Percentiles rank a stretch among this genome's conserved stretches.
Evolutionary conservation across 352 stramenopile genomes (phyloP).

Genomic region (Thalassiosira mediterranea): DNA sequence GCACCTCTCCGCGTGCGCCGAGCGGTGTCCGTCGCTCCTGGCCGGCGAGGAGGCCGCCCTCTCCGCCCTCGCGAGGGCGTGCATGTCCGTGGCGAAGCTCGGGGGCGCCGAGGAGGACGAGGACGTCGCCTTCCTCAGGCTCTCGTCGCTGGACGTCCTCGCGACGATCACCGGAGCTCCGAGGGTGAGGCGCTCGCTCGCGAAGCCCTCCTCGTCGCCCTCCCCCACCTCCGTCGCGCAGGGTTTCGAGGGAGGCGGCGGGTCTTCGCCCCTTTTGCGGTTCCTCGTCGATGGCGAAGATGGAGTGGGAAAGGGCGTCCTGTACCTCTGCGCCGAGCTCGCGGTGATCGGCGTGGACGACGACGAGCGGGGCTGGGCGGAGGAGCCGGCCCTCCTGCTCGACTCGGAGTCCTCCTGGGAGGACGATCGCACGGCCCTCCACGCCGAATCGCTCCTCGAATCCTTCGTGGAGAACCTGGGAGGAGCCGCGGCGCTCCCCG

Average conservation of each 20-base stretch:
- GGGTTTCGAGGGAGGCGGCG: constrained; percentile 9
- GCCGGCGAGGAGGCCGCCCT: constrained; percentile 48
- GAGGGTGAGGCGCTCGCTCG: constrained; percentile 40
- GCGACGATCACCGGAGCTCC: constrained; percentile 49
- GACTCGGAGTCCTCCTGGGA: constrained; percentile 50
- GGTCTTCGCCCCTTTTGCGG: constrained; percentile 16
- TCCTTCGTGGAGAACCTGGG: constrained; percentile 60
- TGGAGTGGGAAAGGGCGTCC: constrained; percentile 18
- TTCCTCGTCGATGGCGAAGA: constrained; percentile 35
- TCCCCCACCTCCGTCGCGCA: constrained; percentile 15
- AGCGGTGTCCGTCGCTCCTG: constrained; percentile 59
- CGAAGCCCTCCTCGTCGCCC: constrained; percentile 8
- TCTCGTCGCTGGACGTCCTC: constrained; percentile 58
- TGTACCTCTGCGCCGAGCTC: constrained; percentile 36
- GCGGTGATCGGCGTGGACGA: constrained; percentile 41
- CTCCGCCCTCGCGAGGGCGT: constrained; percentile 37
- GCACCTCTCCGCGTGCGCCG: constrained; percentile 45
- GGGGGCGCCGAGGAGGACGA: constrained; percentile 2
- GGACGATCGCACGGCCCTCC: constrained; percentile 51
- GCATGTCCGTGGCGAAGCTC: constrained; percentile 41
- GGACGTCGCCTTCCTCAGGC: constrained; percentile 29
- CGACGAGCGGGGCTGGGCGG: constrained; percentile 52
- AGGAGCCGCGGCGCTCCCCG: constrained; percentile 36
- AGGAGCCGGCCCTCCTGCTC: constrained; percentile 45
- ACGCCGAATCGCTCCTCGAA: constrained; percentile 60